These are phyloP conservation scores for Rhizopus arrhizus DNA, from an alignment of 371 early-diverging fungal species.

Conservation along the genomic window DNA sequence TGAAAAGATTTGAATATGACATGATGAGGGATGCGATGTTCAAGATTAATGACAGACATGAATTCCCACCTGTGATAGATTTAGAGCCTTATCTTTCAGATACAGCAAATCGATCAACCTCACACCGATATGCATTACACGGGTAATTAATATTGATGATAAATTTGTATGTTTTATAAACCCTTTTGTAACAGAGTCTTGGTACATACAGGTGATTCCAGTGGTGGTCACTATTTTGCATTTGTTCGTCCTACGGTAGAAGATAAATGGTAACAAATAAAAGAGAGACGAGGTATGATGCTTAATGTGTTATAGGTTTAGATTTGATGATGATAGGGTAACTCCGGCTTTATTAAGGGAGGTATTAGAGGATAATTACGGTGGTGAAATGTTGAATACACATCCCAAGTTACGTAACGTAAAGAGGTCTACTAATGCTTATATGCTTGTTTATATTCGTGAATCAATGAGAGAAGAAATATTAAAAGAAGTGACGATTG, in stretches of 20 bases:
- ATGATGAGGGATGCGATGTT: slow-evolving; percentile 82
- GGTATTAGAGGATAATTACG: slow-evolving; percentile 94
- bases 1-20: slow-evolving; percentile 98
- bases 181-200: slow-evolving; percentile 69
- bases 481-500: slow-evolving; percentile 59
- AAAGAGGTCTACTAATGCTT: slow-evolving; percentile 89
- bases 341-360: slow-evolving; percentile 80
- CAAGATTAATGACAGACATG: slow-evolving; percentile 95
- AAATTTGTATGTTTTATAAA: background rate
- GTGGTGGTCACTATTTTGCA: slow-evolving; percentile 97
- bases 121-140: slow-evolving; percentile 76
- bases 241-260: slow-evolving; percentile 78
- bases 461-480: slow-evolving; percentile 69
- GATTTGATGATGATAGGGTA: slow-evolving; percentile 97
- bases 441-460: slow-evolving; percentile 95
- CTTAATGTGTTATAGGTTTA: slow-evolving; percentile 52
- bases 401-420: slow-evolving; percentile 18
- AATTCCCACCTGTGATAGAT: slow-evolving; percentile 87
- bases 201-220: slow-evolving; percentile 94
- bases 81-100: slow-evolving; percentile 75
- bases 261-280: slow-evolving; percentile 65
- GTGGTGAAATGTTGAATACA: slow-evolving; percentile 64
- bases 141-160: slow-evolving; percentile 50
- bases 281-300: no score
- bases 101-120: slow-evolving; percentile 57